phyloP scores from a whole-genome alignment of 176 grass and related monocot genomes.

The Rhipidocladum racemiflorum region DNA sequence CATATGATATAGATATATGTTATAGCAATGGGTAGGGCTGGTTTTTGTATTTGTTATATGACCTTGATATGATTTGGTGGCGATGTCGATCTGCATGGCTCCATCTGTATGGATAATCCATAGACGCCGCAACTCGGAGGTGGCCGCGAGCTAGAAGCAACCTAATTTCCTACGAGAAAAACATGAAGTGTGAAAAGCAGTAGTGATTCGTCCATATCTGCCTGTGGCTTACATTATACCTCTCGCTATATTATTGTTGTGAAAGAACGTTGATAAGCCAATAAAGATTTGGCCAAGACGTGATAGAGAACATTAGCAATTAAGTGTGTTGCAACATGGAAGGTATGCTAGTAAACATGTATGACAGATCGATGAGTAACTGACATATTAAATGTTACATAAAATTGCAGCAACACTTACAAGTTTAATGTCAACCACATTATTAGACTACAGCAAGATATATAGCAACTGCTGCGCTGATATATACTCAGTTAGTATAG shows the following conservation, averaged over 20 bases:
- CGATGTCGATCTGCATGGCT: conserved; percentile 8
- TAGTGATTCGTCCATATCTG: background rate
- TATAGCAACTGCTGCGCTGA: too few relatives aligned
- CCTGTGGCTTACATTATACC: background rate
- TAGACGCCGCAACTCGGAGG: conserved; percentile 23
- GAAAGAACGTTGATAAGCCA: background rate
- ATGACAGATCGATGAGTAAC: too few relatives aligned
- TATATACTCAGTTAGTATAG: too few relatives aligned
- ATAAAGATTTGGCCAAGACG: background rate
- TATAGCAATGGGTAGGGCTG: background rate
- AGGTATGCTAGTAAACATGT: too few relatives aligned
- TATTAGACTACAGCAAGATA: too few relatives aligned
- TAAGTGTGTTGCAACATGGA: too few relatives aligned
- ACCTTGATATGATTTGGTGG: background rate
- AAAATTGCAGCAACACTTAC: too few relatives aligned
- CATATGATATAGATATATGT: too few relatives aligned
- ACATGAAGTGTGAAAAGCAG: background rate
- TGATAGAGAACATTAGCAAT: background rate
- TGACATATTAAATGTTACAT: too few relatives aligned
- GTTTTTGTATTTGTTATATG: conserved; percentile 15
- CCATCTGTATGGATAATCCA: conserved; percentile 25
- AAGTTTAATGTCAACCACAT: too few relatives aligned
- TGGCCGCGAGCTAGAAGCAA: conserved; percentile 22
- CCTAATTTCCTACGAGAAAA: background rate
- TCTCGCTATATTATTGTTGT: background rate